Evolutionary conservation across 805 yeast species (phyloP), one percentile per base, ranked within the genome.

Genomic region (Pichia kluyveri): DNA sequence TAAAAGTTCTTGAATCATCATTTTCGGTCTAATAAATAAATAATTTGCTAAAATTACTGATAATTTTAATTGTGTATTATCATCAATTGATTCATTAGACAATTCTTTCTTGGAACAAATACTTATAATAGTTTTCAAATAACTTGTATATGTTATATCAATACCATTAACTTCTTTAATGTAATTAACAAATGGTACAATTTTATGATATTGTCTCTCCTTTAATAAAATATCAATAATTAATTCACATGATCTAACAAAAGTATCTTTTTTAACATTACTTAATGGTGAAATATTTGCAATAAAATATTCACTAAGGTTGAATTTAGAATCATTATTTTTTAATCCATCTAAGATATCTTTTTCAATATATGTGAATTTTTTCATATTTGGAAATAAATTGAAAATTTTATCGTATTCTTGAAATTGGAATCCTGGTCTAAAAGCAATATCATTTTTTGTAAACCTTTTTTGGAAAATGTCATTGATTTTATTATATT

Each of bases 141-240:
- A 43, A 10, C 36, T 17, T 12, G 14, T 18, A 23, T 41, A 48
- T 34, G 30, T 28, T 26, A 48, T 30, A 19, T 40, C 19, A 12
- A 47, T 17, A 12, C 27, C 30, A 38, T 45, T 32, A 3, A 26
- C 30, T 4, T 37, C 26, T 28, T 45, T 36, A 2, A 49, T 5
- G 17, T 40, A 45, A 15, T 44, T n/a, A 15, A 46, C 45, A 34
- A 42, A 42, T 26, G 52, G 38, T 8, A 51, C 18, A 15, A 50
- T 44, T 28, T 49, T 44, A n/a, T 46, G 34, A 26, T 23, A 40
- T 32, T 46, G 17, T n/a, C 34, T 17, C 5, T 38, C n/a, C 26
- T 41, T 36, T 19, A 41, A 15, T 5, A 51, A 40, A 8, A 10
- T 9, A 17, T 41, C 23, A n/a, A 43, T 42, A n/a, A 47, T 15